These are phyloP conservation scores for Rhodotorula sp. DNA, from an alignment of 1,284 basidiomycete species.

Conservation along the genomic window DNA sequence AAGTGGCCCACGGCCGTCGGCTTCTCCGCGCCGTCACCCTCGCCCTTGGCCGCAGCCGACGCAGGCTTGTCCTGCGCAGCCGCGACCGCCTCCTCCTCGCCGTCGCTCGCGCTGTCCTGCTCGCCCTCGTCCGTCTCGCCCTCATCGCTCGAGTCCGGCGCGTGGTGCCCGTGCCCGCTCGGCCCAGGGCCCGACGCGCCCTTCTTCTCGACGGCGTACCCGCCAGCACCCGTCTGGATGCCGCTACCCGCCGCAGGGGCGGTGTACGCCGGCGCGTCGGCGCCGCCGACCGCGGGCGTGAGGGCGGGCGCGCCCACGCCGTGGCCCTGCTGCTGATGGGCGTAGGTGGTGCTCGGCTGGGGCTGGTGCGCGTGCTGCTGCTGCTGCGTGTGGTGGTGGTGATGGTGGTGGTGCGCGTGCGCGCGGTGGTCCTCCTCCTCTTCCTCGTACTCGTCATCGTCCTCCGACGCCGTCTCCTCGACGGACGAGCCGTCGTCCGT, in stretches of 20 bases:
- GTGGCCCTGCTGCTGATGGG: neutral
- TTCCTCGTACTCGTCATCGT: slow-evolving; percentile 54
- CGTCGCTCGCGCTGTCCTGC: neutral
- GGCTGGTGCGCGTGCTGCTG: slow-evolving; percentile 48
- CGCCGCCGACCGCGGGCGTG: slow-evolving; percentile 16
- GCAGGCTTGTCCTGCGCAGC: neutral
- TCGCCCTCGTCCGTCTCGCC: slow-evolving; percentile 8
- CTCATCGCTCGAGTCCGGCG: neutral
- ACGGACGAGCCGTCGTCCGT: slow-evolving; percentile 69
- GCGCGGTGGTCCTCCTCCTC: slow-evolving; percentile 47
- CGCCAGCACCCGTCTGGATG: slow-evolving; percentile 64
- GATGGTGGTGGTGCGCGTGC: slow-evolving; percentile 46
- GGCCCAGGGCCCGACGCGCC: neutral
- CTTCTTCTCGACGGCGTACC: slow-evolving; percentile 57
- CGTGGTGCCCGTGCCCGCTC: no score
- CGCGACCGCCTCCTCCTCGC: neutral
- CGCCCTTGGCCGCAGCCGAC: neutral
- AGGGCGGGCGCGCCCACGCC: slow-evolving; percentile 2
- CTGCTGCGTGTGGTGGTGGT: slow-evolving; percentile 31
- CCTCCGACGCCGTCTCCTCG: slow-evolving; percentile 56
- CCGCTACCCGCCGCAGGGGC: slow-evolving; percentile 50
- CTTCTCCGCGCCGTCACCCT: slow-evolving; percentile 1
- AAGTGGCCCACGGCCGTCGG: slow-evolving; percentile 5
- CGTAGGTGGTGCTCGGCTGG: slow-evolving; percentile 46
- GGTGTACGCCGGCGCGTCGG: slow-evolving; percentile 49